Conservation (phyloP, 2,329 filamentous ascomycete species). For the Penicillium sp. region DNA sequence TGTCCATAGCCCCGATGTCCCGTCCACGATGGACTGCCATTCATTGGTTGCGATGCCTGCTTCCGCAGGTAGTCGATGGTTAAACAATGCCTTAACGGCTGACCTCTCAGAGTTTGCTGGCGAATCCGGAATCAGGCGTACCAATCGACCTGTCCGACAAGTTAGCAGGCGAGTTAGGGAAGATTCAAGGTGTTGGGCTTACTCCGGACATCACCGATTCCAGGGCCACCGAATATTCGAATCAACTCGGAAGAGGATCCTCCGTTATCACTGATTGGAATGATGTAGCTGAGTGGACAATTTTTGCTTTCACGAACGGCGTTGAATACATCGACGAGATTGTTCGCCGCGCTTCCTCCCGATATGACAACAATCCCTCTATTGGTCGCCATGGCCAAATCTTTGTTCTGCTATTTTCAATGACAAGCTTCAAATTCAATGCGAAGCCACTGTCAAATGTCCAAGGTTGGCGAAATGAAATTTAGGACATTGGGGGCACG, state of each 20-base stretch:
- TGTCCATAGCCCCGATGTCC: conserved; percentile 72
- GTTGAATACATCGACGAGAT: conserved; percentile 84
- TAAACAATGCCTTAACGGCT: conserved; percentile 81
- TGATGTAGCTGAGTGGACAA: conserved; percentile 75
- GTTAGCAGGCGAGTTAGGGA: conserved; percentile 7
- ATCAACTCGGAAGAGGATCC: conserved; percentile 92
- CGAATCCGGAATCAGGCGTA: conserved; percentile 77
- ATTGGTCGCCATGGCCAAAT: conserved; percentile 21
- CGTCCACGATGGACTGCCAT: conserved; percentile 88
- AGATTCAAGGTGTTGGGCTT: conserved; percentile 26
- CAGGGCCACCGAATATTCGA: conserved; percentile 89
- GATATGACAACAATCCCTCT: conserved; percentile 80
- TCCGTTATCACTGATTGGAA: conserved; percentile 94
- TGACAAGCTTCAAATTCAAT: background rate
- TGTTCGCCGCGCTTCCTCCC: conserved; percentile 91
- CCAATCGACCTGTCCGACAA: conserved; percentile 67
- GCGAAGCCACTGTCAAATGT: background rate
- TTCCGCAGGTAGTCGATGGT: conserved; percentile 71
- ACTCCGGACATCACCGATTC: conserved; percentile 76
- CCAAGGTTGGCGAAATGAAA: background rate
- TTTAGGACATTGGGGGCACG: conserved; percentile 1
- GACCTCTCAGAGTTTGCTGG: conserved; percentile 61
- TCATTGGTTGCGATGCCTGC: conserved; percentile 64
- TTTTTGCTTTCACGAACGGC: conserved; percentile 61
- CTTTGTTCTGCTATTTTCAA: background rate